These are phyloP conservation scores for Cryphonectria nitschkei DNA, from an alignment of 2,329 filamentous ascomycete genomes.

Conservation along the genomic window DNA sequence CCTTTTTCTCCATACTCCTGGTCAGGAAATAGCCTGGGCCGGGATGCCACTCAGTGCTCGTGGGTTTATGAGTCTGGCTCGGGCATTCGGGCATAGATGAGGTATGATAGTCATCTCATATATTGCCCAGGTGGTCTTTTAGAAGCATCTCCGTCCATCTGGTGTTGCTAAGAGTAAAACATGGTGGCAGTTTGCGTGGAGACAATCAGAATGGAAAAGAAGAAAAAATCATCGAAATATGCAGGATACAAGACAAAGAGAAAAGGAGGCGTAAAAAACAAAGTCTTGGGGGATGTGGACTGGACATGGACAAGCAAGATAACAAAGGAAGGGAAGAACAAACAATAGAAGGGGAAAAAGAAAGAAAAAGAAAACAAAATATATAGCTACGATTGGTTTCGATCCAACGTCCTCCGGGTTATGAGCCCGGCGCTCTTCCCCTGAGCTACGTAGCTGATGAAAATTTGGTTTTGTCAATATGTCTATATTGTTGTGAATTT, in stretches of 20 bases:
- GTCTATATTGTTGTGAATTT: neutral
- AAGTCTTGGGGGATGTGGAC: neutral
- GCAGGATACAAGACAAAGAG: neutral
- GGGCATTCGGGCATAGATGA: neutral
- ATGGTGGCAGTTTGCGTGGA: no score
- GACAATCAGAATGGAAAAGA: neutral
- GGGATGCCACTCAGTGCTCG: neutral
- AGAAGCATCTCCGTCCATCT: no score
- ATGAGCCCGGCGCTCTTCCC: constrained; percentile 28
- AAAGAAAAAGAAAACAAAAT: constrained; percentile 2
- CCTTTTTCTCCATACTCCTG: neutral
- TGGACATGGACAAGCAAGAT: neutral
- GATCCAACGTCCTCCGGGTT: constrained; percentile 27
- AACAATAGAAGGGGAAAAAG: neutral
- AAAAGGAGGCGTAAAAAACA: neutral
- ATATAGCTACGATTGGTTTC: constrained; percentile 25
- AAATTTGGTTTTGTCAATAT: neutral
- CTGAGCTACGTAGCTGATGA: constrained; percentile 27
- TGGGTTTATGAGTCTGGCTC: neutral
- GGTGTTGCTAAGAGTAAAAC: no score
- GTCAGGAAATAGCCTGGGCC: neutral
- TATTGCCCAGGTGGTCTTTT: no score
- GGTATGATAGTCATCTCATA: no score
- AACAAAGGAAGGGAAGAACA: neutral
- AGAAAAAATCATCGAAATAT: neutral